Conservation (phyloP, 352 stramenopile species). For the Phytophthora boehmeriae region DNA sequence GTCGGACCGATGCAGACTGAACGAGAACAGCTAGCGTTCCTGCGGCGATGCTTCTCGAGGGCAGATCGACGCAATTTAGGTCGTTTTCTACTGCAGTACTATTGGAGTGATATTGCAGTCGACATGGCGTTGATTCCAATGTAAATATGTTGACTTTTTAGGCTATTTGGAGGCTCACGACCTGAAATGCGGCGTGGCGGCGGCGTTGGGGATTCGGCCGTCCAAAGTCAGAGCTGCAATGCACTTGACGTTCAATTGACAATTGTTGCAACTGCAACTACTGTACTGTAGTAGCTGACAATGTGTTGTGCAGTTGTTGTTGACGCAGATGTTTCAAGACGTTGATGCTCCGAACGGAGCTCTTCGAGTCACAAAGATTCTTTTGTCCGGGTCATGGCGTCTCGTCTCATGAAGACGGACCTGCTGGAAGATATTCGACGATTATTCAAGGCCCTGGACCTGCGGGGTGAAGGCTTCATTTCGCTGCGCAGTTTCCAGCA, state of each 20-base stretch:
- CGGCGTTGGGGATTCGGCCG: conserved; percentile 61
- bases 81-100: conserved; percentile 6
- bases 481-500: conserved; percentile 60
- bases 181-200: conserved; percentile 74
- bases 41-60: conserved; percentile 55
- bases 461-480: conserved; percentile 66
- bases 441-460: conserved; percentile 70
- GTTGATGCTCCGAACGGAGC: conserved; percentile 8
- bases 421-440: conserved; percentile 60
- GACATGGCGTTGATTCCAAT: no score
- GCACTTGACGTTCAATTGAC: not conserved
- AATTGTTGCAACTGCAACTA: no score
- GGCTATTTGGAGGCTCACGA: conserved; percentile 48
- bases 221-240: conserved; percentile 53
- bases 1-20: conserved; percentile 21
- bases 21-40: conserved; percentile 24
- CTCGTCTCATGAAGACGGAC: conserved; percentile 48
- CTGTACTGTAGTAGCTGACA: not conserved
- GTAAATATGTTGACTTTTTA: conserved; percentile 9
- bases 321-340: conserved; percentile 61
- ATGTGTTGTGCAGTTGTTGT: conserved; percentile 42
- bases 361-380: conserved; percentile 32
- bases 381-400: conserved; percentile 39
- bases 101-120: no score
- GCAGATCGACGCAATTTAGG: conserved; percentile 41